Evolutionary conservation across 495 filamentous ascomycete genomes (phyloP), one percentile per base, ranked within the genome.

Genomic region (Hypoxylon intermedium): DNA sequence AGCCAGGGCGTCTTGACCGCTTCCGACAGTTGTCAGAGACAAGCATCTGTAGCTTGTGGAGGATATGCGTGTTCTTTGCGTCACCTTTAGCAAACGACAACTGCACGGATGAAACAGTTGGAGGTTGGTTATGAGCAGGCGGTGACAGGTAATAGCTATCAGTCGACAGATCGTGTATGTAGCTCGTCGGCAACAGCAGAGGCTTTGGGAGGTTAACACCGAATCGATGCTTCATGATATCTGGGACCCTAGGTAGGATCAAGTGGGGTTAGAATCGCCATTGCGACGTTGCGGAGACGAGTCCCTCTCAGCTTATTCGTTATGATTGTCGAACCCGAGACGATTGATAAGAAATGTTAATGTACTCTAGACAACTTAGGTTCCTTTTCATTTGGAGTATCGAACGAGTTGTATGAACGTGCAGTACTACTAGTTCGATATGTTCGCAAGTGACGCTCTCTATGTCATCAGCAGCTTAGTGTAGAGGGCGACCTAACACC

Each of bases 221-320:
- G 49, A 59, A 65, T 65, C 49, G 45, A 19, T 21, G 43, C 23
- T 53, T 41, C 21, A n/a, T 37, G 50, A 55, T 50, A 60, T 51
- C 33, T 28, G 2, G n/a, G 13, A 20, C 26, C 28, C 41, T 46
- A 33, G 47, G 34, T 21, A 51, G 47, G 56, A 52, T 52, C 34
- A 65, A 42, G 56, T 53, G 56, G 50, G 40, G 55, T 58, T 16
- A 7, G 42, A n/a, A 51, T 47, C n/a, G 23, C 47, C 20, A 55
- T 53, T 65, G 48, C 62, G 46, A 53, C 47, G 33, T 60, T 59
- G 28, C 52, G 56, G 61, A 46, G 58, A 41, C 46, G 43, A 51
- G 36, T 37, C 51, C 41, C 7, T 16, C 20, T 48, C 45, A 28
- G 23, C 20, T 52, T 31, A 65, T 65, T 65, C 24, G 55, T 9